Conservation (phyloP, 768 basidiomycete species). For the Termitomyces bulborhizus region DNA sequence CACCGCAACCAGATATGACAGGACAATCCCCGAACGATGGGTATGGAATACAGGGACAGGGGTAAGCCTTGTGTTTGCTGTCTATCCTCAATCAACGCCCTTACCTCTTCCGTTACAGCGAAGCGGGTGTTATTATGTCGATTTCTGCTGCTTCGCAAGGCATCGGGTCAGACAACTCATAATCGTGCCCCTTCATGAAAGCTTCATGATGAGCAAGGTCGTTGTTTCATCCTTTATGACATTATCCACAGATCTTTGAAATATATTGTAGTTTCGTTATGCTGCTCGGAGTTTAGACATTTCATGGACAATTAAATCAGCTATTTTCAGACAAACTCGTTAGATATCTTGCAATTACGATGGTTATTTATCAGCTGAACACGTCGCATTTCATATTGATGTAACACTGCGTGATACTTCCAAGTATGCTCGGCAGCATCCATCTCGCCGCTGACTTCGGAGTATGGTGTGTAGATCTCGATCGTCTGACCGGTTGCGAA, state of each 20-base stretch:
- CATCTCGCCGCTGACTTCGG: too few species aligned
- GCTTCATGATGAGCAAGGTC: neutral
- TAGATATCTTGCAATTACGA: too few species aligned
- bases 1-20: conserved; percentile 35
- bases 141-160: conserved; percentile 26
- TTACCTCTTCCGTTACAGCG: conserved; percentile 13
- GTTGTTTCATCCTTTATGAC: neutral
- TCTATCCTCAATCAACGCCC: neutral
- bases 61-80: conserved; percentile 22
- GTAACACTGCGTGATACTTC: too few species aligned
- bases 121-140: conserved; percentile 23
- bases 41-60: conserved; percentile 38
- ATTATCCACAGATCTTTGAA: neutral
- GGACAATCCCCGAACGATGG: conserved; percentile 64
- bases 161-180: conserved; percentile 22
- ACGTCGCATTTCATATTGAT: too few species aligned
- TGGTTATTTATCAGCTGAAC: too few species aligned
- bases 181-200: neutral
- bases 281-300: neutral
- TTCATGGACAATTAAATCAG: too few species aligned
- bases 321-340: too few species aligned
- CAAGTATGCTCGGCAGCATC: too few species aligned
- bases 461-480: too few species aligned
- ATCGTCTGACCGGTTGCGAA: too few species aligned
- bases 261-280: neutral